Evolutionary conservation across 345 rosid genomes (phyloP).

Genomic region (Psidium friedrichsthalianum): DNA sequence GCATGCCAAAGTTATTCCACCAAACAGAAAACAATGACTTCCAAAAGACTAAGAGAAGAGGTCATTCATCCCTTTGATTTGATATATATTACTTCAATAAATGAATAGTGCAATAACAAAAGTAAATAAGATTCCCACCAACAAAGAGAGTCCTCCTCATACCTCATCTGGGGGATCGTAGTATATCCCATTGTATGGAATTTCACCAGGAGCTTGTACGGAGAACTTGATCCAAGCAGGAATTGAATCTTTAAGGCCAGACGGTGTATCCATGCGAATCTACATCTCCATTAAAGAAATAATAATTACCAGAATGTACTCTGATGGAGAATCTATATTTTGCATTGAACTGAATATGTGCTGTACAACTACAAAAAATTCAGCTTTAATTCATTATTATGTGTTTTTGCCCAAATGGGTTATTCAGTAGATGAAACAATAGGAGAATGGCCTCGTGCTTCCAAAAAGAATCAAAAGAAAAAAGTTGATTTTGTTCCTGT

Average conservation of each 20-base stretch:
- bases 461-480: background rate
- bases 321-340: background rate
- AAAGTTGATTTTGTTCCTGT: background rate
- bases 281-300: conserved; percentile 9
- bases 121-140: background rate
- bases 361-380: background rate
- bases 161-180: conserved; percentile 97
- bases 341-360: background rate
- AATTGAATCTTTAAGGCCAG: conserved; percentile 91
- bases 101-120: background rate
- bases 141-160: background rate
- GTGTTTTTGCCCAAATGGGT: background rate
- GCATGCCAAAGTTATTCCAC: background rate
- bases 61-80: background rate
- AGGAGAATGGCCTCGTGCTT: background rate
- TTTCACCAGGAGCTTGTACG: conserved; percentile 91
- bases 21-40: background rate
- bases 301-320: background rate
- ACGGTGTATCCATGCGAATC: conserved; percentile 94
- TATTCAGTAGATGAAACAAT: background rate
- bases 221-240: conserved; percentile 99
- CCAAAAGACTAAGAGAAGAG: background rate
- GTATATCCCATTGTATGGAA: conserved; percentile 88
- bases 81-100: background rate
- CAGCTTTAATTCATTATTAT: background rate